phyloP scores from a whole-genome alignment of 164 flowering plant species.

The Santalum album region DNA sequence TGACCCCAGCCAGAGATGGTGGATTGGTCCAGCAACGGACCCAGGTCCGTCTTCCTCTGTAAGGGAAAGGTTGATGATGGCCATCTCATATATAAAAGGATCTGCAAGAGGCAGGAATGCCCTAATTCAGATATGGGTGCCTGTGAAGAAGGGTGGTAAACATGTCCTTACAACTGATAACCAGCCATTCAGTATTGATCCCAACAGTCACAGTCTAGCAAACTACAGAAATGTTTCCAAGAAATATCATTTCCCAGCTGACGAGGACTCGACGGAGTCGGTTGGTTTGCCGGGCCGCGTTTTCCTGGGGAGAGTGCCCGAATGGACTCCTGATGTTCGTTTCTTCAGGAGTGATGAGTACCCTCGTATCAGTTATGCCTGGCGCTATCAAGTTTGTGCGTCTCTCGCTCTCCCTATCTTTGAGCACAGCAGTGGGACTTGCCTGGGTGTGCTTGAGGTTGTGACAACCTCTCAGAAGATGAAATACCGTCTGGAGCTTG shows the following conservation, averaged over 20 bases:
- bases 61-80: conserved; percentile 47
- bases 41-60: conserved; percentile 34
- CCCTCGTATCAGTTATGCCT: conserved; percentile 56
- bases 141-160: conserved; percentile 42
- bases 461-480: conserved; percentile 53
- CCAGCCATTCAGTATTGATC: conserved; percentile 47
- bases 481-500: conserved; percentile 57
- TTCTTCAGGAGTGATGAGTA: conserved; percentile 69
- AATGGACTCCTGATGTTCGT: conserved; percentile 90
- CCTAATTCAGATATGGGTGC: conserved; percentile 85
- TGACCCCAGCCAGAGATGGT: conserved; percentile 38
- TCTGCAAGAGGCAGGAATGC: conserved; percentile 38
- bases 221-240: conserved; percentile 60
- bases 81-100: conserved; percentile 38
- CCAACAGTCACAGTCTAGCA: conserved; percentile 36
- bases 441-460: conserved; percentile 88
- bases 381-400: conserved; percentile 51
- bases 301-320: conserved; percentile 64
- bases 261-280: conserved; percentile 35
- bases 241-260: conserved; percentile 56
- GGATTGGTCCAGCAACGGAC: conserved; percentile 44
- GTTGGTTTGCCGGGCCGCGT: conserved; percentile 80
- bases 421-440: conserved; percentile 54
- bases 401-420: conserved; percentile 84
- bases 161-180: conserved; percentile 48